phyloP scores from a whole-genome alignment of 1,139 yeast species.

The Pneumocystis oryctolagi region DNA sequence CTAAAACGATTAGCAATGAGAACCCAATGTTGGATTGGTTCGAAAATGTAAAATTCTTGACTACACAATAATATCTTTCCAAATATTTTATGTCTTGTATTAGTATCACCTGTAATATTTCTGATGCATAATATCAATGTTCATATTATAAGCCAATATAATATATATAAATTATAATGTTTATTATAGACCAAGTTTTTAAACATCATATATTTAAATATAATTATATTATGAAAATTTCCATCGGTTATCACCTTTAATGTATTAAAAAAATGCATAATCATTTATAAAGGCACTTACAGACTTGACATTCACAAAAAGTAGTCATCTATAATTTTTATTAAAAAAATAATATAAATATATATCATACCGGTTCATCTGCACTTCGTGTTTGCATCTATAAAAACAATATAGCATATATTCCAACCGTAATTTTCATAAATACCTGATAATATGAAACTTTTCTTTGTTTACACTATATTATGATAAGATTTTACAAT shows the following conservation, averaged over 20 bases:
- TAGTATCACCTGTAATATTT: neutral
- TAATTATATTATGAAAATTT: neutral
- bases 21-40: constrained; percentile 78
- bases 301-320: neutral
- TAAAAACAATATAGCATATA: neutral
- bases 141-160: too few species aligned
- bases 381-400: constrained; percentile 89
- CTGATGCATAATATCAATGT: neutral
- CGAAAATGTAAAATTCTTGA: constrained; percentile 61
- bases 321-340: neutral
- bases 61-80: constrained; percentile 19
- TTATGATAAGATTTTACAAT: neutral
- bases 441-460: constrained; percentile 73
- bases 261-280: neutral
- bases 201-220: neutral
- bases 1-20: constrained; percentile 64
- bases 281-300: neutral
- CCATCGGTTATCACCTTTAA: neutral
- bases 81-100: neutral
- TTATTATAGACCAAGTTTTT: neutral
- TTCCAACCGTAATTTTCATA: neutral
- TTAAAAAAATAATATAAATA: neutral
- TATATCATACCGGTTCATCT: constrained; percentile 63
- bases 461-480: constrained; percentile 79
- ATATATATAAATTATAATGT: neutral